Conservation (phyloP, 2,329 filamentous ascomycete species). For the Rhinocladiella similis region DNA sequence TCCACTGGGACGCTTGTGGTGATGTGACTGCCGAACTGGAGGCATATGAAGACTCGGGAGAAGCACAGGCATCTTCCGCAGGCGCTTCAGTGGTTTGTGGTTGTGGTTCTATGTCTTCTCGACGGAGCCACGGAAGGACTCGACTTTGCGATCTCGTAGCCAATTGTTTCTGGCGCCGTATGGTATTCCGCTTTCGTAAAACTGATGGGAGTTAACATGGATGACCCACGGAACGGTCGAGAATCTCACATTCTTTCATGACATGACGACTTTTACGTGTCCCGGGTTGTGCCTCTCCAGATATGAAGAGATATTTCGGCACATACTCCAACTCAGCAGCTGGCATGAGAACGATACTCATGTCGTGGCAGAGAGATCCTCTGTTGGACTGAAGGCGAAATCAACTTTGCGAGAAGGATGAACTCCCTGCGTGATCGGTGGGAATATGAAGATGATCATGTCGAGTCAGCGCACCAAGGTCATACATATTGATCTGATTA, state of each 20-base stretch:
- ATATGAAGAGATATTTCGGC: conserved; percentile 16
- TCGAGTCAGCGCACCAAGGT: background rate
- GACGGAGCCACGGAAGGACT: conserved; percentile 17
- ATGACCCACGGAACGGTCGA: background rate
- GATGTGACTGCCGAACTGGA: conserved; percentile 7
- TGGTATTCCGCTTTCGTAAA: conserved; percentile 15
- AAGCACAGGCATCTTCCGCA: background rate
- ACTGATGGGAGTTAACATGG: background rate
- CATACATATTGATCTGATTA: background rate
- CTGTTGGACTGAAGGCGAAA: background rate
- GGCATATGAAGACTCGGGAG: conserved; percentile 4
- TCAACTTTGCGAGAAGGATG: background rate
- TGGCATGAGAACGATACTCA: conserved; percentile 10
- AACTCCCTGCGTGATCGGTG: too few relatives aligned
- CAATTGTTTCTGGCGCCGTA: conserved; percentile 15
- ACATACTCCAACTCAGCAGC: conserved; percentile 8
- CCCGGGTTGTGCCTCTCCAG: conserved; percentile 6
- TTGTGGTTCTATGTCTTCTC: conserved; percentile 14
- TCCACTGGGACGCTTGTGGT: conserved; percentile 9
- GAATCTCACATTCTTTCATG: conserved; percentile 17
- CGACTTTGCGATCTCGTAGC: conserved; percentile 15
- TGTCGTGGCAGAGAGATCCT: background rate
- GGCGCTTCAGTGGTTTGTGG: background rate
- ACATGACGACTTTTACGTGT: conserved; percentile 15
- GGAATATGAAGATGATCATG: background rate